Base-by-base conservation (phyloP, 208 protist genomes). In the Naegleria gruberi region DNA sequence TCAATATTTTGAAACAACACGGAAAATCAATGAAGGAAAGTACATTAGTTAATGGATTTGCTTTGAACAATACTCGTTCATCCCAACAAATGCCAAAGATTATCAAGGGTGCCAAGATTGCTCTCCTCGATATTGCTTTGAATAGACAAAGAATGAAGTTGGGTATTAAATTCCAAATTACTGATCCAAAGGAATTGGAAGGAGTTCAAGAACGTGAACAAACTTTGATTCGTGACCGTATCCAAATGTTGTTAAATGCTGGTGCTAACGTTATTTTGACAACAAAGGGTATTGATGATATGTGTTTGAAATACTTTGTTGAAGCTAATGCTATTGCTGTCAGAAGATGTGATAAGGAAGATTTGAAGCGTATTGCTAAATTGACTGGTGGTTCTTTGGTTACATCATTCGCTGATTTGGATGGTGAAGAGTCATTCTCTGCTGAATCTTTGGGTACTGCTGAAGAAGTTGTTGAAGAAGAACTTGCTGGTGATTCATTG, bases 221-320 rank as follows among this genome's bases (percentile, higher is more conserved):
- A 42, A 97, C 99, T 91, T 99, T 99, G 55, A 97, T 97, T 19
- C 98, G 98, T 93, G 97, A 99, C 93, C 94, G 97, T 90, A 98
- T 99, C 82, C 93, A 98, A 92, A 97, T 99, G 93, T 98, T 99
- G 94, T 94, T 99, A 37, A 95, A 96, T 8, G 95, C 97, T 6
- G 99, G 98, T 77, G 98, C 98, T 34, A 99, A 99, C 92, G 98
- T 99, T 30, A 97, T 99, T 83, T 94, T 99, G 73, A 99, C 98
- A n/a, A 98, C 99, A 6, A 99, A 99, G 96, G 96, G 96, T 90
- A 99, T 99, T 91, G 98, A 99, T 92, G 98, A 99, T 92, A 95
- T 97, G 90, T 97, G 97, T 94, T 93, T 99, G 90, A 99, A 99
- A 95, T 99, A 99, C 92, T 98, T 99, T 94, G 97, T 99, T 10